Conservation (phyloP, 106 monocot genomes). For the Dendrobium chrysotoxum region DNA sequence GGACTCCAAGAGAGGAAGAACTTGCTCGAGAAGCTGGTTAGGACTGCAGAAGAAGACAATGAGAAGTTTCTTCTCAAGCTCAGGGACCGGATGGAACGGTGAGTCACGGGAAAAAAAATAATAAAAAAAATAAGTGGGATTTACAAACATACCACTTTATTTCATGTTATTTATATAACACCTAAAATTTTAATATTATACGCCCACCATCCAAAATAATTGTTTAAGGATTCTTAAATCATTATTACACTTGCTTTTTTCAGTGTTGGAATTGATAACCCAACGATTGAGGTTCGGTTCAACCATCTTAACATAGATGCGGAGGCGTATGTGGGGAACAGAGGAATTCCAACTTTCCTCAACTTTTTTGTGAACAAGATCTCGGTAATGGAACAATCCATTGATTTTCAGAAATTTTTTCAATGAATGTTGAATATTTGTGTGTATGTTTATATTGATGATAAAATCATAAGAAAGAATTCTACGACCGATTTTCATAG, state of each 20-base stretch:
- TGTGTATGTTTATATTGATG: not conserved
- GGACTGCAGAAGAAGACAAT: conserved; percentile 45
- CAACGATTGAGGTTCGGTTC: conserved; percentile 50
- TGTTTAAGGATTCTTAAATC: not conserved
- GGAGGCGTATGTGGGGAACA: conserved; percentile 34
- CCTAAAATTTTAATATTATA: too few relatives aligned
- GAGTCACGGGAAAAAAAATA: not conserved
- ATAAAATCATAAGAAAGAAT: not conserved
- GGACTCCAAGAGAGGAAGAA: conserved; percentile 29
- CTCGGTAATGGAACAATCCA: conserved; percentile 17
- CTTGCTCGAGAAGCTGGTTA: conserved; percentile 33
- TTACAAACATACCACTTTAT: too few relatives aligned
- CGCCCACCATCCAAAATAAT: too few relatives aligned
- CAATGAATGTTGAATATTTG: not conserved
- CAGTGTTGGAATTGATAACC: conserved; percentile 55
- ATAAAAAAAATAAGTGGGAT: too few relatives aligned
- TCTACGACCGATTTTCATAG: not conserved
- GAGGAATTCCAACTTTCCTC: conserved; percentile 34
- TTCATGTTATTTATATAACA: too few relatives aligned
- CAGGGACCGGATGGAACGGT: conserved; percentile 36
- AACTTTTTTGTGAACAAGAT: conserved; percentile 32
- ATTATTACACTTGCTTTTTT: not conserved
- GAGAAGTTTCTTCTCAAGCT: conserved; percentile 41
- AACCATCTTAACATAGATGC: conserved; percentile 37
- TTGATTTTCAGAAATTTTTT: not conserved